These are phyloP conservation scores for Helotiales sp. DNA, from an alignment of 2,329 filamentous ascomycete species.

Conservation along the genomic window DNA sequence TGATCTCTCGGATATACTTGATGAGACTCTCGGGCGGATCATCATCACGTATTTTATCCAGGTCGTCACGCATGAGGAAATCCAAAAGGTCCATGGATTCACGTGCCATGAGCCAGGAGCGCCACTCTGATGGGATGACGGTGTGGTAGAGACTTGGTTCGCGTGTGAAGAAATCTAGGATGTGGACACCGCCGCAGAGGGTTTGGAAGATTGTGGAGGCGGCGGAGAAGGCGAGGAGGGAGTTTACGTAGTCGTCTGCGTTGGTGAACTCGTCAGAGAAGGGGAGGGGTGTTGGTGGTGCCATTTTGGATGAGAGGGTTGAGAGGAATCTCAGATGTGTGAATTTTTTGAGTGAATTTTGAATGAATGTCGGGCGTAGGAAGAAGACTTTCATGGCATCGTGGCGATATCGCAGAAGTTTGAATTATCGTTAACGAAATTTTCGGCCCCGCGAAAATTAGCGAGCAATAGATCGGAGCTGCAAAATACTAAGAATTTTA, in stretches of 20 bases:
- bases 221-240: constrained; percentile 76
- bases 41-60: constrained; percentile 48
- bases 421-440: neutral
- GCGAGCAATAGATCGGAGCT: neutral
- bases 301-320: constrained; percentile 29
- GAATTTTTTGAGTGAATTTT: neutral
- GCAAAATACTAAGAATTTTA: neutral
- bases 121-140: constrained; percentile 81
- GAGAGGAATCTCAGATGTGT: neutral
- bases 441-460: constrained; percentile 19
- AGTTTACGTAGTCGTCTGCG: constrained; percentile 77
- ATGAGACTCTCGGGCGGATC: constrained; percentile 57
- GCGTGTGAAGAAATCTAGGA: constrained; percentile 92
- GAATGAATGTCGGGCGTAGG: neutral
- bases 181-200: constrained; percentile 95
- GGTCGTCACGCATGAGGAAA: constrained; percentile 78
- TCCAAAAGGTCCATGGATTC: constrained; percentile 79
- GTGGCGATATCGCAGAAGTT: neutral
- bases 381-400: neutral
- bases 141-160: constrained; percentile 81
- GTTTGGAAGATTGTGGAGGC: constrained; percentile 79
- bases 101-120: constrained; percentile 72
- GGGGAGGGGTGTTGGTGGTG: constrained; percentile 38
- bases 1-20: constrained; percentile 73
- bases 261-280: constrained; percentile 59